Base-by-base conservation (phyloP, 768 basidiomycete genomes). In the Suillus subluteus region DNA sequence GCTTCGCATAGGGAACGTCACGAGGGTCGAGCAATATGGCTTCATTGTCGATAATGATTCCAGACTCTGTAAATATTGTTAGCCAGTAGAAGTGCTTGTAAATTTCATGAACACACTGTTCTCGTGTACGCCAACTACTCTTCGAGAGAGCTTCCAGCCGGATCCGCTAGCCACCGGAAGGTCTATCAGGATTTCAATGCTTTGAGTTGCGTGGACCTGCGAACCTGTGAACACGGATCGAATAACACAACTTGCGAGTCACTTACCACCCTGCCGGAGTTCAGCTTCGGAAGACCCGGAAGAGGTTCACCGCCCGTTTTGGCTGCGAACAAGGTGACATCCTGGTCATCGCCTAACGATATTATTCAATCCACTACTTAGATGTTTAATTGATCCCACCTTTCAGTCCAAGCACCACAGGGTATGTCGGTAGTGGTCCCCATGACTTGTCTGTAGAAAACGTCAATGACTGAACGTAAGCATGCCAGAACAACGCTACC, bases 381-480 rank as follows among this genome's bases (percentile, higher is more conserved):
- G 9, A 52, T 35, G 63, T n/a, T 7, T 23, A 35, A 15, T 15
- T 35, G 44, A 6, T 64, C 73, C 30, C 30, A 84, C 86, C 89
- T 79, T 94, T 95, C 73, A 94, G 82, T 37, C 77, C 79, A 6
- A 96, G 83, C 0, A 92, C 91, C 18, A 94, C 92, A 2, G 94
- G 94, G 76, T 90, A 96, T 0, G 94, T 95, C 11, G 95, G 94
- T 72, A 96, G 82, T 3, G 93, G 86, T 16, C 89, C 81, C 77
- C 91, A 96, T 37, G 84, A 80, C 67, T 85, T 83, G 78, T 90
- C 90, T 91, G 66, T 16, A 46, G 8, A 18, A 32, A 37, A 66
- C 43, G 65, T 40, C 11, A 40, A 64, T 37, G 23, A 30, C 26
- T 6, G 12, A 38, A 37, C 38, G 11, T 37, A 48, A 18, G 44